Percentiles rank a stretch among this genome's conserved stretches.
These are phyloP conservation scores for Staphylotrichum tortipilum DNA, from an alignment of 495 filamentous ascomycete species.

Conservation along the genomic window DNA sequence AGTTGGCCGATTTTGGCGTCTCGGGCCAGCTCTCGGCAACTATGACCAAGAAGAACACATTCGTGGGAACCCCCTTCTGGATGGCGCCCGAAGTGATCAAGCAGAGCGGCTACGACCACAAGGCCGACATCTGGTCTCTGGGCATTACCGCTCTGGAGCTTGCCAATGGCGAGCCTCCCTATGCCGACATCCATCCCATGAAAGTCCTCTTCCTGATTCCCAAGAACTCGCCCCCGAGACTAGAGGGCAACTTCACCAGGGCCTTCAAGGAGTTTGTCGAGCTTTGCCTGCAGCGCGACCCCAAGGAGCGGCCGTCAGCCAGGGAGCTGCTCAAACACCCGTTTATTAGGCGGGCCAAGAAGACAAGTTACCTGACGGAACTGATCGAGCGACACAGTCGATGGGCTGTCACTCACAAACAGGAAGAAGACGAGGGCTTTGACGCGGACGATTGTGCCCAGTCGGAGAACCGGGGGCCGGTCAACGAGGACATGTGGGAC, in stretches of 20 bases:
- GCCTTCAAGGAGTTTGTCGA: slow-evolving; percentile 94
- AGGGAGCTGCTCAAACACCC: slow-evolving; percentile 82
- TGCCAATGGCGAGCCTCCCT: slow-evolving; percentile 87
- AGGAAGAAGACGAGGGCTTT: slow-evolving; percentile 48
- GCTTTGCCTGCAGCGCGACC: slow-evolving; percentile 77
- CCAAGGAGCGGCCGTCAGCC: slow-evolving; percentile 77
- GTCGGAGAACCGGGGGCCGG: slow-evolving; percentile 23
- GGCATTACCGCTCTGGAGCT: slow-evolving; percentile 94
- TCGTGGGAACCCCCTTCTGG: slow-evolving; percentile 98
- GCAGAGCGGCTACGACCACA: slow-evolving; percentile 95
- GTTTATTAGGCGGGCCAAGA: slow-evolving; percentile 83
- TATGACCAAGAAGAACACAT: slow-evolving; percentile 99
- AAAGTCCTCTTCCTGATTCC: slow-evolving; percentile 96
- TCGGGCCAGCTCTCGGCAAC: slow-evolving; percentile 94
- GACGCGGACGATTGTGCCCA: slow-evolving; percentile 29
- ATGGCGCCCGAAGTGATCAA: slow-evolving; percentile 99
- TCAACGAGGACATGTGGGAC: slow-evolving; percentile 88
- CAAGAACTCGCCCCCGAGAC: slow-evolving; percentile 76
- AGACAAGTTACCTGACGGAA: slow-evolving; percentile 83
- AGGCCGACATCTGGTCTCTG: slow-evolving; percentile 98
- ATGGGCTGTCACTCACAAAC: slow-evolving; percentile 66
- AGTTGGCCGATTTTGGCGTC: slow-evolving; percentile 95
- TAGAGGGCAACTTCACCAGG: slow-evolving; percentile 81
- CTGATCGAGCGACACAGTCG: slow-evolving; percentile 82
- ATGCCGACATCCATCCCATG: slow-evolving; percentile 97